Evolutionary conservation across 768 basidiomycete genomes (phyloP), one percentile per base, ranked within the genome.

Genomic region (Pleurotus eryngii): DNA sequence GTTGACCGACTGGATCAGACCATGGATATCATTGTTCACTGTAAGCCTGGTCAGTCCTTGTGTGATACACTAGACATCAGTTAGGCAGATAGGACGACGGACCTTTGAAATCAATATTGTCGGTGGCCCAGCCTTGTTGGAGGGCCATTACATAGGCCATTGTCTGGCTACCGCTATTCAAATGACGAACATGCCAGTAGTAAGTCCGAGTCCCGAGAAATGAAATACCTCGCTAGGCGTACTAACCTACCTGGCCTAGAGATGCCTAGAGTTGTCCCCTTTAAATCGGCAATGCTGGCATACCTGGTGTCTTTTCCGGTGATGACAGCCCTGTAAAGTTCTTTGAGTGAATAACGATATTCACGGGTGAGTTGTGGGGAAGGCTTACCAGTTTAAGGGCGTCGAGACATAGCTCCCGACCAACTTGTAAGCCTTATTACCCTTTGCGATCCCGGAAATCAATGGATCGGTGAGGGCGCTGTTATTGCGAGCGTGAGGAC

Each of bases 101-200:
- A 88, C 94, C 82, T 76, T 89, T 78, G 68, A 93, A 96, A 65
- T 81, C 76, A 61, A 92, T 69, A 18, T 80, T 65, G 40, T 81
- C 76, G 1, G 70, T 82, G 69, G 64, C 74, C 95, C 95, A 97
- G 14, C 86, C 86, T 67, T 96, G 84, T 61, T 95, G 88, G 30
- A 91, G 73, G 3, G 92, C 92, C 90, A 97, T 91, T 22, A 97
- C 93, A 61, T 88, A 91, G 3, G 94, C 95, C 95, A 98, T 98
- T 1, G 92, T 93, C 68, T 95, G 90, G 61, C 89, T 90, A 20
- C 94, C 94, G 63, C 91, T 89, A 57, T 26, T 26, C 5, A 5
- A 18, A 49, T 14, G 20, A 42, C 26, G n/a, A 15, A 26, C 24
- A 5, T 5, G 4, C 24, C 24, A 26, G 24, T 26, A 26, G 5